Evolutionary conservation across 257 asterid genomes (phyloP).

Genomic region (Capsicum chinense): DNA sequence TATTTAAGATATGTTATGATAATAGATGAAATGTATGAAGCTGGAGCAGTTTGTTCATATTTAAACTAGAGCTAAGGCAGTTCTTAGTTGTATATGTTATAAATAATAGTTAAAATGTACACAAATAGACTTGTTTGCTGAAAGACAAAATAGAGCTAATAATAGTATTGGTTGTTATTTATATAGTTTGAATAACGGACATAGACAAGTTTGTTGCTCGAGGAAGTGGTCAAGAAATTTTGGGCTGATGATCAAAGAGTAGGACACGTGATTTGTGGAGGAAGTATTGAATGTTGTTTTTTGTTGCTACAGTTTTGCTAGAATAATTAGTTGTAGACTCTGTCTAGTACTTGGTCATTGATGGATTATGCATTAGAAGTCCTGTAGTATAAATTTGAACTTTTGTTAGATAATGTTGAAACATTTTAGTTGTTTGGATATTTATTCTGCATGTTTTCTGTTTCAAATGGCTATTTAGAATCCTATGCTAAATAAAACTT

Average conservation of each 20-base stretch:
- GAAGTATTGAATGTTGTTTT: neutral
- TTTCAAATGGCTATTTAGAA: neutral
- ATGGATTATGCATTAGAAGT: neutral
- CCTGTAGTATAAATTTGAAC: neutral
- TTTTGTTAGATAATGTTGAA: neutral
- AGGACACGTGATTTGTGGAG: neutral
- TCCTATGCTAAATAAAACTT: neutral
- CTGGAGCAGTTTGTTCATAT: constrained; percentile 7
- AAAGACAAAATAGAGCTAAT: constrained; percentile 19
- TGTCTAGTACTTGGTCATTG: neutral
- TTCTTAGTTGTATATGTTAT: constrained; percentile 9
- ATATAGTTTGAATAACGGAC: neutral
- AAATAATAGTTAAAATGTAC: neutral
- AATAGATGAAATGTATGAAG: constrained; percentile 4
- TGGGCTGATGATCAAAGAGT: neutral
- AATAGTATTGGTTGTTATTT: neutral
- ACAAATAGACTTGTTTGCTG: neutral
- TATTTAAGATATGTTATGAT: constrained; percentile 19
- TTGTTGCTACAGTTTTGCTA: neutral
- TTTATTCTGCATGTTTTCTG: neutral
- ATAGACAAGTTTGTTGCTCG: constrained; percentile 4
- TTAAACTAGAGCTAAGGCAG: neutral
- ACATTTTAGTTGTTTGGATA: neutral
- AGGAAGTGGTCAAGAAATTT: neutral
- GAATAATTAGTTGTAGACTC: neutral